phyloP scores from a whole-genome alignment of 2,329 filamentous ascomycete genomes.

The Onygena corvina region DNA sequence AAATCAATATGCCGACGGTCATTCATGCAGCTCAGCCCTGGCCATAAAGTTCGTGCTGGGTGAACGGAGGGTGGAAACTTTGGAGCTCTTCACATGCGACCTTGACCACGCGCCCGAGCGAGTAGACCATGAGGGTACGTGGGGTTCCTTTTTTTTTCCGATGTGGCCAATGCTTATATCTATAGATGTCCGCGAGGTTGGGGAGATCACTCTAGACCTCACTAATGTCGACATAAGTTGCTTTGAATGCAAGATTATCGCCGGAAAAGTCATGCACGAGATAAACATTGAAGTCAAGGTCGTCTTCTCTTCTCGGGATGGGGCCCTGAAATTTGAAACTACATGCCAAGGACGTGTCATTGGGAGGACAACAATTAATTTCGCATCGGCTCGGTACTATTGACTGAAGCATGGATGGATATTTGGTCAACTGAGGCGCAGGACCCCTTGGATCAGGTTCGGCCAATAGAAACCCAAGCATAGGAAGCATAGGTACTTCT shows the following conservation, averaged over 20 bases:
- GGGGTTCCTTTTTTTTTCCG: neutral
- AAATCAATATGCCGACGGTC: neutral
- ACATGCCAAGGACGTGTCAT: neutral
- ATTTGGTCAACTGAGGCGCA: no score
- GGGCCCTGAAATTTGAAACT: conserved; percentile 3
- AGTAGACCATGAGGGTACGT: neutral
- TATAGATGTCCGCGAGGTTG: neutral
- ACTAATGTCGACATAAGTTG: neutral
- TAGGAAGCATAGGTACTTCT: no score
- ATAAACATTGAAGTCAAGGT: neutral
- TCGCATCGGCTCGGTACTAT: neutral
- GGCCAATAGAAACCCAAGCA: no score
- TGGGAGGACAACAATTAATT: conserved; percentile 3
- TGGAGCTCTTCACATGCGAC: neutral
- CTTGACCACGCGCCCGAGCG: neutral
- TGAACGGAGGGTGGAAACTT: neutral
- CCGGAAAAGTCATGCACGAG: neutral
- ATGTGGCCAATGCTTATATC: neutral
- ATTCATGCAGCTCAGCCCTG: no score
- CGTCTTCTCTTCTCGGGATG: neutral
- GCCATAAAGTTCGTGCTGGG: neutral
- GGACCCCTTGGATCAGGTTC: no score
- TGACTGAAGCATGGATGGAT: neutral
- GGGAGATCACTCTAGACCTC: neutral
- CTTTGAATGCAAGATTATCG: neutral